A percentile compares a stretch with the other conserved stretches of the same genome.
Evolutionary conservation across 208 protist genomes (phyloP).

Genomic region (Wallacemonas sp.): DNA sequence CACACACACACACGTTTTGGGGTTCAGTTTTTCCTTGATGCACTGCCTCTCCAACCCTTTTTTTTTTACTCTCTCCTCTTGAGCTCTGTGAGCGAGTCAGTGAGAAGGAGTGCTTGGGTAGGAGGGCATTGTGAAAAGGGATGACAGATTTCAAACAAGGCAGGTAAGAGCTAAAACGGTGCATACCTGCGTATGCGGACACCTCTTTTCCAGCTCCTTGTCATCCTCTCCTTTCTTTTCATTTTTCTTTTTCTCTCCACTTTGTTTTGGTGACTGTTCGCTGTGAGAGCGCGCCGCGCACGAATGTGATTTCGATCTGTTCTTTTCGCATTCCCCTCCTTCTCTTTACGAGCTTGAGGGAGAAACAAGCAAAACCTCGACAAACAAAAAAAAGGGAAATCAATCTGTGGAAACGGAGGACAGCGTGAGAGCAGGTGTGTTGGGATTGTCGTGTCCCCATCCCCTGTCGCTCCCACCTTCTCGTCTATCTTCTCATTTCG

Average conservation of each 20-base stretch:
- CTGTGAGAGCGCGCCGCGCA: no score
- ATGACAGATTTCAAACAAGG: slow-evolving; percentile 8
- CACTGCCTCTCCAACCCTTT: no score
- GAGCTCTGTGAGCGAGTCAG: slow-evolving; percentile 3
- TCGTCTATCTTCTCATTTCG: no score
- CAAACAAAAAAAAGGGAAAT: slow-evolving; percentile 6
- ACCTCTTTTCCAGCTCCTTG: slow-evolving; percentile 19
- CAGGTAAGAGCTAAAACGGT: slow-evolving; percentile 18
- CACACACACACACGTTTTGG: neutral
- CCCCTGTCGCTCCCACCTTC: no score
- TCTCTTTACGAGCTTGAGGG: no score
- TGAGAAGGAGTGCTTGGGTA: neutral
- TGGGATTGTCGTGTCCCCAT: no score
- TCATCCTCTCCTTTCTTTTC: slow-evolving; percentile 7
- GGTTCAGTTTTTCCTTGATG: neutral
- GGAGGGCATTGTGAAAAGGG: neutral
- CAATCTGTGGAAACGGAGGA: no score
- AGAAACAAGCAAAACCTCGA: neutral
- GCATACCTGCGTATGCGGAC: slow-evolving; percentile 14
- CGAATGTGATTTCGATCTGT: no score
- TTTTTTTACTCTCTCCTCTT: slow-evolving; percentile 1
- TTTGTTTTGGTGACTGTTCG: no score
- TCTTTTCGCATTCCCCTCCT: no score
- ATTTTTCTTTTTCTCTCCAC: slow-evolving; percentile 8
- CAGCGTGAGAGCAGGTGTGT: no score